Evolutionary conservation across 1,139 yeast genomes (phyloP).

Genomic region (Protomyces inouyei): DNA sequence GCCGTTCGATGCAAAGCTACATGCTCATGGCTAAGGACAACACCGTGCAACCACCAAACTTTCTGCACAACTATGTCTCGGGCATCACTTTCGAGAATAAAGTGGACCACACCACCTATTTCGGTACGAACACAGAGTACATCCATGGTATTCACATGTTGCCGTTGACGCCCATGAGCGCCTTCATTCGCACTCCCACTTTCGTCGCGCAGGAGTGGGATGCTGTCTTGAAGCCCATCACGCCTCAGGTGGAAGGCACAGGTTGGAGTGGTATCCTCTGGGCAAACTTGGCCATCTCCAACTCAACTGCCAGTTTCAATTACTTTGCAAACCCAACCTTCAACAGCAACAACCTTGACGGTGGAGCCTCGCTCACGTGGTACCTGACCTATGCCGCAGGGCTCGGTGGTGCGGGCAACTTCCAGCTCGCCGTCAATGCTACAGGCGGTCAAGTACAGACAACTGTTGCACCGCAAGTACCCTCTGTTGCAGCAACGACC

Average conservation of each 20-base stretch:
- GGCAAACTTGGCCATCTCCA: constrained; percentile 57
- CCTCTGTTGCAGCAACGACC: neutral
- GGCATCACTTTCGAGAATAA: constrained; percentile 52
- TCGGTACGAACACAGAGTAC: constrained; percentile 69
- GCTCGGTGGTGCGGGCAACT: constrained; percentile 34
- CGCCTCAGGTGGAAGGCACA: constrained; percentile 51
- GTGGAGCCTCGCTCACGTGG: constrained; percentile 91
- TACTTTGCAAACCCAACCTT: constrained; percentile 59
- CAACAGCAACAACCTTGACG: constrained; percentile 56
- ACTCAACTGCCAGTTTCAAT: constrained; percentile 60
- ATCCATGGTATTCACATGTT: constrained; percentile 96
- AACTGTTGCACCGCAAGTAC: neutral
- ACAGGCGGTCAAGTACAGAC: neutral
- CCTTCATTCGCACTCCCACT: constrained; percentile 61
- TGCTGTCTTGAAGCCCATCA: constrained; percentile 48
- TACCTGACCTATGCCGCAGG: constrained; percentile 72
- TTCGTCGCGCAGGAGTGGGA: constrained; percentile 83
- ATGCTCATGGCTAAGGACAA: constrained; percentile 57
- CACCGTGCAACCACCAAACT: constrained; percentile 53
- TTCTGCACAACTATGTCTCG: constrained; percentile 60
- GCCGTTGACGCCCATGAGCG: constrained; percentile 81
- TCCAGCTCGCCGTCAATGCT: constrained; percentile 1
- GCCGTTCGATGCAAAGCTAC: constrained; percentile 59
- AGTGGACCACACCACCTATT: constrained; percentile 84
- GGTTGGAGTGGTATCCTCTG: constrained; percentile 89